Percentiles rank a stretch among this genome's conserved stretches.
Evolutionary conservation across 441 rosid genomes (phyloP).

Genomic region (Caryocar brasiliense): DNA sequence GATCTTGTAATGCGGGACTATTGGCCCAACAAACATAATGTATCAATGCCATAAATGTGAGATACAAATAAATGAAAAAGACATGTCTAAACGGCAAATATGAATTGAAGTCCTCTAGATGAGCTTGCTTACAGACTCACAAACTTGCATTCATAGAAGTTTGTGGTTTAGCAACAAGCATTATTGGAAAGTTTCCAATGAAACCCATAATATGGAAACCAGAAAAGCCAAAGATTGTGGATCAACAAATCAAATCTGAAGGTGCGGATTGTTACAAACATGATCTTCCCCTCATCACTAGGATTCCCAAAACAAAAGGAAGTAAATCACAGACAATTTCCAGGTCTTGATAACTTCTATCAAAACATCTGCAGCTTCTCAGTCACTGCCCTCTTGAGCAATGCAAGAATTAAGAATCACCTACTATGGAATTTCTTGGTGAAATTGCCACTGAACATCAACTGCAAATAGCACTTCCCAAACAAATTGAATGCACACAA

Average conservation of each 20-base stretch:
- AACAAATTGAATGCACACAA: too few relatives aligned
- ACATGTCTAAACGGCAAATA: conserved; percentile 5
- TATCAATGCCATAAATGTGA: conserved; percentile 10
- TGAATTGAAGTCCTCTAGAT: conserved; percentile 16
- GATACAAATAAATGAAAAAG: neutral
- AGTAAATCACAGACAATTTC: too few relatives aligned
- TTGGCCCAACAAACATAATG: conserved; percentile 63
- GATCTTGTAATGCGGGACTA: conserved; percentile 78
- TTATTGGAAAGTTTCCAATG: conserved; percentile 69
- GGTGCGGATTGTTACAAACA: neutral
- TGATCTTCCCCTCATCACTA: neutral
- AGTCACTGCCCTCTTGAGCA: too few relatives aligned
- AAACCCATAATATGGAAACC: conserved; percentile 36
- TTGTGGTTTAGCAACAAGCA: conserved; percentile 93
- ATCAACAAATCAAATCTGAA: neutral
- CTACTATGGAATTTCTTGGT: too few relatives aligned
- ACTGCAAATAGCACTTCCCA: too few relatives aligned
- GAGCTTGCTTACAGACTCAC: conserved; percentile 87
- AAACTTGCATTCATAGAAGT: conserved; percentile 90
- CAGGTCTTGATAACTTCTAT: too few relatives aligned
- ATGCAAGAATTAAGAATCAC: too few relatives aligned
- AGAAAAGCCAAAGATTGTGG: neutral
- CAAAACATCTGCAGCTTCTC: too few relatives aligned
- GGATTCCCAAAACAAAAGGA: neutral
- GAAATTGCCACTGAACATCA: too few relatives aligned